phyloP scores from a whole-genome alignment of 805 yeast genomes.

The Suhomyces faveliae region DNA sequence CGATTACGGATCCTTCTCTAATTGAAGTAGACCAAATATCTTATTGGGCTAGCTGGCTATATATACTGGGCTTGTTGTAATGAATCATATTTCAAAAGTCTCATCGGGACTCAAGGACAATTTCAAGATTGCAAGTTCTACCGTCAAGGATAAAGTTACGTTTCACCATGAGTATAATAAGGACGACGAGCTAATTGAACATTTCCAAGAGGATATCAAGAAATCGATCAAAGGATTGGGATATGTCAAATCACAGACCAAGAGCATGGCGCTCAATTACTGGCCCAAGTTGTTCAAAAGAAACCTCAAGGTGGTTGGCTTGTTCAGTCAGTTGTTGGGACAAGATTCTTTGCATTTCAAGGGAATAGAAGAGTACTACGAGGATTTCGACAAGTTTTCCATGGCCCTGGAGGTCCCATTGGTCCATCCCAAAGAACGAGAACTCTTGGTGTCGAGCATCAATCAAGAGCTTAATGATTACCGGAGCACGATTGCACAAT shows the following conservation, averaged over 20 bases:
- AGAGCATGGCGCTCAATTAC: constrained; percentile 19
- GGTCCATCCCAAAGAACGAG: constrained; percentile 39
- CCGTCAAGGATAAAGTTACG: constrained; percentile 11
- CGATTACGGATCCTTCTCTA: background rate
- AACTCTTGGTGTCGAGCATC: constrained; percentile 22
- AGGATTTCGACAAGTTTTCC: constrained; percentile 29
- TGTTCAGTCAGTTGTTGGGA: constrained; percentile 28
- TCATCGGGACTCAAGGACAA: constrained; percentile 12
- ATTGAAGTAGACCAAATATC: too few species aligned
- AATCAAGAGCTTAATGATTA: constrained; percentile 29
- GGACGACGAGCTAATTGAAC: constrained; percentile 13
- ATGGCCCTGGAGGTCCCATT: constrained; percentile 26
- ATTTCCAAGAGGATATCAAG: constrained; percentile 19
- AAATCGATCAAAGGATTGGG: constrained; percentile 39
- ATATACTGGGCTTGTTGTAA: background rate
- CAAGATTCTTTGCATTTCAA: constrained; percentile 39
- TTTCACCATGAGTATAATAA: constrained; percentile 7
- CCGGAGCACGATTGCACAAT: constrained; percentile 18
- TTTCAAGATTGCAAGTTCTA: constrained; percentile 10
- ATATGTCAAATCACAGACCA: constrained; percentile 31
- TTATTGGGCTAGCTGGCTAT: too few species aligned
- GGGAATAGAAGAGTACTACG: constrained; percentile 30
- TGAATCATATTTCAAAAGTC: constrained; percentile 11
- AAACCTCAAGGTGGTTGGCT: constrained; percentile 28
- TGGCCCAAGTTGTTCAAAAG: constrained; percentile 34